Evolutionary conservation across 1,139 yeast species (phyloP).

Genomic region (Eremothecium sinecaudum): DNA sequence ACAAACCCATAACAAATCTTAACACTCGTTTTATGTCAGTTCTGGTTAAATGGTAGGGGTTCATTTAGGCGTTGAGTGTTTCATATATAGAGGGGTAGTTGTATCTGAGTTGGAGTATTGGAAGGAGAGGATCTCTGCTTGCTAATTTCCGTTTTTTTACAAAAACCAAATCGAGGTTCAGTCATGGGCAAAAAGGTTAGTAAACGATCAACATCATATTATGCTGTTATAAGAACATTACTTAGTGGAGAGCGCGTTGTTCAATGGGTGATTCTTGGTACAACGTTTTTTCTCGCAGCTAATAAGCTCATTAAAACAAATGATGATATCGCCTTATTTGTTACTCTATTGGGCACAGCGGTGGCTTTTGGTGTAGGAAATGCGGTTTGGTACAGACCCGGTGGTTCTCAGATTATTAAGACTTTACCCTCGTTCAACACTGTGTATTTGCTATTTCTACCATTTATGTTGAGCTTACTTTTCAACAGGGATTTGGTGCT

Average conservation of each 20-base stretch:
- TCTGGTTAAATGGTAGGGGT: too few species aligned
- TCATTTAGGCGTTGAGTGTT: too few species aligned
- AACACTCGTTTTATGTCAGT: too few species aligned
- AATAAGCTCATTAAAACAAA: conserved; percentile 7
- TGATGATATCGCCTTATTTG: conserved; percentile 7
- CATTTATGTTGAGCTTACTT: conserved; percentile 20
- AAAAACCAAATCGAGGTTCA: too few species aligned
- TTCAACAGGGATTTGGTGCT: conserved; percentile 15
- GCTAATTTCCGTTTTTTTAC: too few species aligned
- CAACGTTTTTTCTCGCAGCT: conserved; percentile 12
- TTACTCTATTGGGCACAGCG: conserved; percentile 7
- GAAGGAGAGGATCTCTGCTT: too few species aligned
- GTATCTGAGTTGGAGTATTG: too few species aligned
- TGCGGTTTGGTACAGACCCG: conserved; percentile 8
- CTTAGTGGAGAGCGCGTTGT: conserved; percentile 10
- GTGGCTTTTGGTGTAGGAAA: conserved; percentile 11
- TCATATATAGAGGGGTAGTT: too few species aligned
- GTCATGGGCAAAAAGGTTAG: background rate
- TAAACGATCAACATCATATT: background rate
- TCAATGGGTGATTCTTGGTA: conserved; percentile 13
- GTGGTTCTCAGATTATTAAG: conserved; percentile 2
- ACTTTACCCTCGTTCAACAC: conserved; percentile 16
- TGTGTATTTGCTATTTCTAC: conserved; percentile 21
- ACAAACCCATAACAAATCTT: too few species aligned
- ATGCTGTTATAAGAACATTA: conserved; percentile 7